Percentiles rank a stretch among this genome's conserved stretches.
Conservation (phyloP, 116 monocot species). For the Iris pallida region DNA sequence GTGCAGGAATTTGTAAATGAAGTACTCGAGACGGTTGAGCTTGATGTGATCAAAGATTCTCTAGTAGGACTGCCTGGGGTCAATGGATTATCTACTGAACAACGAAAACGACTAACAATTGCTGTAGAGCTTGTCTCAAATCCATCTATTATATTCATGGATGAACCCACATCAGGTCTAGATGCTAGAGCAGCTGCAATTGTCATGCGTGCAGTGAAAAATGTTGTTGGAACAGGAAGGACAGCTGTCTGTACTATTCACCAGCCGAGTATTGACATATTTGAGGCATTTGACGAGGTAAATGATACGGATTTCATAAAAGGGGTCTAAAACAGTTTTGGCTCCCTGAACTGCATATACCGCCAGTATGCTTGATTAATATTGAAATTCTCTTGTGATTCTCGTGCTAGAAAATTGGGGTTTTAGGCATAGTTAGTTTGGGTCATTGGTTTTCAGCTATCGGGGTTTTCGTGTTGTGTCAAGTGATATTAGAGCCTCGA, state of each 20-base stretch:
- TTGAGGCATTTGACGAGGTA: slow-evolving; percentile 84
- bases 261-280: slow-evolving; percentile 60
- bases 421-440: too few species aligned
- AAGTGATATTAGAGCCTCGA: too few species aligned
- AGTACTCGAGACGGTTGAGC: slow-evolving; percentile 80
- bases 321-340: too few species aligned
- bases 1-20: slow-evolving; percentile 67
- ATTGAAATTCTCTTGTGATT: too few species aligned
- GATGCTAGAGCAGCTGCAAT: slow-evolving; percentile 88
- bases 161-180: slow-evolving; percentile 83
- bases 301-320: background rate
- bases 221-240: slow-evolving; percentile 47
- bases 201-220: slow-evolving; percentile 66
- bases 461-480: too few species aligned
- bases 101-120: slow-evolving; percentile 78
- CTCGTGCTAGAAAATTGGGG: too few species aligned
- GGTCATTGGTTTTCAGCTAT: too few species aligned
- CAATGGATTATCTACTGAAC: slow-evolving; percentile 81
- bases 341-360: too few species aligned
- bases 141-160: slow-evolving; percentile 88
- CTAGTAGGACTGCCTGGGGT: slow-evolving; percentile 72
- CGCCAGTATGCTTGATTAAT: too few species aligned
- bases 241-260: slow-evolving; percentile 63
- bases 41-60: slow-evolving; percentile 65
- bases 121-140: slow-evolving; percentile 87